Percentiles rank a stretch among this genome's conserved stretches.
These are phyloP conservation scores for Chrysosporium queenslandicum DNA, from an alignment of 2,329 filamentous ascomycete species.

Conservation along the genomic window DNA sequence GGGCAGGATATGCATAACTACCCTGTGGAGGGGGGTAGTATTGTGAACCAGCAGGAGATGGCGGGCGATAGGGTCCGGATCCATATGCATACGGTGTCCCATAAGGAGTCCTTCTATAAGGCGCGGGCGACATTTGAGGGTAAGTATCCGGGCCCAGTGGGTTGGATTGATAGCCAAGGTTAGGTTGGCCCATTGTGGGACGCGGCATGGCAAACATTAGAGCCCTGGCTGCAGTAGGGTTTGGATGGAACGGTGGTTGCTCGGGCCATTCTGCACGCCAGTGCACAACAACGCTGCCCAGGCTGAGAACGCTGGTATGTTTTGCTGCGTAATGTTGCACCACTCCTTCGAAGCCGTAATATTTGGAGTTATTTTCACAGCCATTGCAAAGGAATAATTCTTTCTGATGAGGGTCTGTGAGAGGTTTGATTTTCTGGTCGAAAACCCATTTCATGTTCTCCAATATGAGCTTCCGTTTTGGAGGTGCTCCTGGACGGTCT, in stretches of 20 bases:
- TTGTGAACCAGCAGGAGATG: conserved; percentile 22
- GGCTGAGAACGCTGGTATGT: conserved; percentile 60
- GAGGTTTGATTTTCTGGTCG: conserved; percentile 62
- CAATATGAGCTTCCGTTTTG: conserved; percentile 56
- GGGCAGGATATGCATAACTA: conserved; percentile 19
- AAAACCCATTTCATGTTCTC: conserved; percentile 85
- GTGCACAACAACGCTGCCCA: conserved; percentile 61
- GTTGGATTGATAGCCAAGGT: conserved; percentile 16
- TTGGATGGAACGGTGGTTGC: conserved; percentile 58
- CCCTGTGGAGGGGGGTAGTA: conserved; percentile 20
- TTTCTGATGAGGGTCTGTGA: conserved; percentile 55
- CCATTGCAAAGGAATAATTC: conserved; percentile 67
- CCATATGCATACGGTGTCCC: conserved; percentile 25
- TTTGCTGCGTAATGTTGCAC: conserved; percentile 78
- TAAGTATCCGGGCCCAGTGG: conserved; percentile 14
- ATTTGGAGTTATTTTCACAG: conserved; percentile 55
- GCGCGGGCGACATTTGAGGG: conserved; percentile 21
- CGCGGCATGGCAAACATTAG: conserved; percentile 29
- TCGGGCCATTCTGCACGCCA: conserved; percentile 77
- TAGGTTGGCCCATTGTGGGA: conserved; percentile 17
- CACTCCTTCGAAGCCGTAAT: conserved; percentile 66
- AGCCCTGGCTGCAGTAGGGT: conserved; percentile 42
- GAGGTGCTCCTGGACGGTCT: conserved; percentile 46
- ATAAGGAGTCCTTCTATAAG: conserved; percentile 27
- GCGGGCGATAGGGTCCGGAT: conserved; percentile 25